Conservation (phyloP, 805 yeast species). For the Spathaspora girioi region DNA sequence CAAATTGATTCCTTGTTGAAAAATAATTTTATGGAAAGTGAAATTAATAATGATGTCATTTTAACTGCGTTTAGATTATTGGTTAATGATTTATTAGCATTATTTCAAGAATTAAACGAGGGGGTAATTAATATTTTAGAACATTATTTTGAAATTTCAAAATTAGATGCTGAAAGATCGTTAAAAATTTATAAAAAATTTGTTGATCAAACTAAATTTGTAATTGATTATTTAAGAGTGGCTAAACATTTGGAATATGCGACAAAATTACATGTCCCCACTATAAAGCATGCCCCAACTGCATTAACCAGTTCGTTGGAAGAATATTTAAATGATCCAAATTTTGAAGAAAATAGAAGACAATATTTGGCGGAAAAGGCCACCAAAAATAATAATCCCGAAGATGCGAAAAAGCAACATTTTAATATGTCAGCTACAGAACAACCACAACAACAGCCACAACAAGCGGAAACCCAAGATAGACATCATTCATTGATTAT, state of each 20-base stretch:
- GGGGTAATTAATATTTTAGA: slow-evolving; percentile 93
- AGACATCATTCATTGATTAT: slow-evolving; percentile 28
- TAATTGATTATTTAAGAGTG: slow-evolving; percentile 79
- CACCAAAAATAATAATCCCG: slow-evolving; percentile 16
- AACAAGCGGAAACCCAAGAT: slow-evolving; percentile 3
- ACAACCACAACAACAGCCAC: not conserved
- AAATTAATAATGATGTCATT: slow-evolving; percentile 78
- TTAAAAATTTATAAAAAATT: slow-evolving; percentile 79
- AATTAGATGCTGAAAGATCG: slow-evolving; percentile 81
- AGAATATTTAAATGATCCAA: slow-evolving; percentile 84
- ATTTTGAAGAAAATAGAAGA: slow-evolving; percentile 73
- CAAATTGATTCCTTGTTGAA: slow-evolving; percentile 74
- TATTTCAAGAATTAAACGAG: slow-evolving; percentile 89
- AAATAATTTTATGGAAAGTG: slow-evolving; percentile 74
- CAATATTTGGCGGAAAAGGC: slow-evolving; percentile 70
- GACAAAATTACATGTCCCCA: slow-evolving; percentile 89
- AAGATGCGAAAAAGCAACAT: slow-evolving; percentile 1
- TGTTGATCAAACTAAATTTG: slow-evolving; percentile 81
- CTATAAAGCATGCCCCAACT: slow-evolving; percentile 95
- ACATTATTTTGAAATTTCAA: slow-evolving; percentile 91
- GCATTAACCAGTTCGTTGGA: slow-evolving; percentile 82
- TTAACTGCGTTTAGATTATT: slow-evolving; percentile 82
- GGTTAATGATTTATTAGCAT: slow-evolving; percentile 81
- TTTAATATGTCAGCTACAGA: slow-evolving; percentile 1
- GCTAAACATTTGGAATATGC: slow-evolving; percentile 87